These are phyloP conservation scores for Leccinellum luteum DNA, from an alignment of 768 basidiomycete genomes.

Conservation along the genomic window DNA sequence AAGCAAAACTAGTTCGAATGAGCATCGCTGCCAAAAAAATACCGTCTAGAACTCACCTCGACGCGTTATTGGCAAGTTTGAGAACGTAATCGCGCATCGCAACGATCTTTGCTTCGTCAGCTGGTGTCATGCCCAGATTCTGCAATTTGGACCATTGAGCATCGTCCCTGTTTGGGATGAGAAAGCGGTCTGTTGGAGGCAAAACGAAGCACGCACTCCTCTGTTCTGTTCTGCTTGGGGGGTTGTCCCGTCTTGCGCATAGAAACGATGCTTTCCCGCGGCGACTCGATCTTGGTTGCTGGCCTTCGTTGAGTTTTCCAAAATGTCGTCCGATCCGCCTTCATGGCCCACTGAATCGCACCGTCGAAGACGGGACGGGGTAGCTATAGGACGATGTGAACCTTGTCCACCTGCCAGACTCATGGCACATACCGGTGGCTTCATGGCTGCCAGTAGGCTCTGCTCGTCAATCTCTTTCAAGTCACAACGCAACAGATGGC, in stretches of 20 bases:
- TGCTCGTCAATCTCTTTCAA: conserved; percentile 70
- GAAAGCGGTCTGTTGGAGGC: neutral
- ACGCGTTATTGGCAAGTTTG: conserved; percentile 75
- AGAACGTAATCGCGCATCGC: conserved; percentile 86
- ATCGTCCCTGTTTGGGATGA: conserved; percentile 60
- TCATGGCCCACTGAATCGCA: conserved; percentile 86
- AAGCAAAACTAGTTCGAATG: conserved; percentile 55
- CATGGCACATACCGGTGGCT: conserved; percentile 62
- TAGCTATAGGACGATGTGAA: conserved; percentile 35
- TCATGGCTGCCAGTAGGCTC: conserved; percentile 71
- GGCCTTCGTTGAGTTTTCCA: conserved; percentile 62
- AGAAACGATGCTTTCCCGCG: conserved; percentile 67
- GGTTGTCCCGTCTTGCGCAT: conserved; percentile 50
- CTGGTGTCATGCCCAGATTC: conserved; percentile 79
- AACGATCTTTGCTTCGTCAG: conserved; percentile 83
- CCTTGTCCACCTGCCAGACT: neutral
- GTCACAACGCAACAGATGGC: conserved; percentile 84
- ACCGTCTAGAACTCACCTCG: conserved; percentile 49
- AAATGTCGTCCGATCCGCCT: conserved; percentile 73
- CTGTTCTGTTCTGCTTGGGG: conserved; percentile 54
- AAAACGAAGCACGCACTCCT: conserved; percentile 60
- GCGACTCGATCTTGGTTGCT: conserved; percentile 56
- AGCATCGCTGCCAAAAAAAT: neutral
- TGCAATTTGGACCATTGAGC: conserved; percentile 72
- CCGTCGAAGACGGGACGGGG: conserved; percentile 79